These are phyloP conservation scores for Trypanosoma melophagium DNA, from an alignment of 208 protist species.

Conservation along the genomic window DNA sequence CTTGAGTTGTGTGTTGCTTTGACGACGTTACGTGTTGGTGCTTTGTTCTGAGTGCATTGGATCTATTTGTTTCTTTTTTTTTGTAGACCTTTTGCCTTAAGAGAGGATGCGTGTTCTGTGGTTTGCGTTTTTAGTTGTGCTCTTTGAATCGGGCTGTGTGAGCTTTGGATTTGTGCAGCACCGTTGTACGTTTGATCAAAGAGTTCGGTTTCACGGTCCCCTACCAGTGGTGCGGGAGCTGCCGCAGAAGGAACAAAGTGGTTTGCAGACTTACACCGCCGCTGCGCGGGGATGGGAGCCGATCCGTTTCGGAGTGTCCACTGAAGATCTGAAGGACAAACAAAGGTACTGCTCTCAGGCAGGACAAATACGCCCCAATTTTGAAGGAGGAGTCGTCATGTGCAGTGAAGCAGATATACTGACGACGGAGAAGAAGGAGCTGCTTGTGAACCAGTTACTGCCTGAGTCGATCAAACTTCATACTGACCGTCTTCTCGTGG, in stretches of 20 bases:
- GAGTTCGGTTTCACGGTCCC: not conserved
- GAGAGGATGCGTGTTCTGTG: no score
- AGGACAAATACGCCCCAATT: conserved; percentile 22
- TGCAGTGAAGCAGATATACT: conserved; percentile 39
- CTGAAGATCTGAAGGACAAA: conserved; percentile 20
- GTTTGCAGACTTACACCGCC: not conserved
- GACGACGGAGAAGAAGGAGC: conserved; percentile 23
- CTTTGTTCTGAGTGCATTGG: no score
- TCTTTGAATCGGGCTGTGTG: no score
- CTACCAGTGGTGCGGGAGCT: not conserved
- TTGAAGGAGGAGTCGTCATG: conserved; percentile 12
- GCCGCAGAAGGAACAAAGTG: not conserved
- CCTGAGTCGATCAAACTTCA: conserved; percentile 22
- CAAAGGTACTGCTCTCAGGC: conserved; percentile 15
- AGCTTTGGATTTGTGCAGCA: not conserved
- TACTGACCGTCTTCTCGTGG: conserved; percentile 20
- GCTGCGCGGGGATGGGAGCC: conserved; percentile 7
- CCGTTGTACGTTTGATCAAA: conserved; percentile 5
- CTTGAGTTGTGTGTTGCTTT: no score
- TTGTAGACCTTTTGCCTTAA: no score
- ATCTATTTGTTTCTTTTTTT: no score
- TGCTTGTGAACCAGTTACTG: conserved; percentile 15
- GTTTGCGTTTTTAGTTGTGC: no score
- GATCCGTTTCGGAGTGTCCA: conserved; percentile 20
- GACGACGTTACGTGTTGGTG: no score